phyloP scores from a whole-genome alignment of 106 monocot genomes.

The Phalaenopsis equestris region DNA sequence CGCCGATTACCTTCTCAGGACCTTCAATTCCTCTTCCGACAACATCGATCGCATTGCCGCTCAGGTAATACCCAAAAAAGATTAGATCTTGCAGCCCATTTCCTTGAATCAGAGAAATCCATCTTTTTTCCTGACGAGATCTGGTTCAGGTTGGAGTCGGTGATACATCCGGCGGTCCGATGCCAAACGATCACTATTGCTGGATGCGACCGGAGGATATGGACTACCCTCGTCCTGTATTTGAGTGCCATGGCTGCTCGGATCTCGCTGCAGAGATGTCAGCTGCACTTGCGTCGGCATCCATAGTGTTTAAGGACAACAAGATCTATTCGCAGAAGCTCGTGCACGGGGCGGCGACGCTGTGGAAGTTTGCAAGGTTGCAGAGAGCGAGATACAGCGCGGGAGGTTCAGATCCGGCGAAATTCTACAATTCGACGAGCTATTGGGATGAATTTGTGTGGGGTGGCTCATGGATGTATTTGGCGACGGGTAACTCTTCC shows the following conservation, averaged over 20 bases:
- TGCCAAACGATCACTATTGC: constrained; percentile 82
- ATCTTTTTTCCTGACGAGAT: not conserved
- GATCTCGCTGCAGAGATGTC: constrained; percentile 94
- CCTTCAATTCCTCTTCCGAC: constrained; percentile 81
- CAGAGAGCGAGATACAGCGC: constrained; percentile 46
- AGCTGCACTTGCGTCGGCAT: constrained; percentile 67
- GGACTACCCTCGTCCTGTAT: constrained; percentile 66
- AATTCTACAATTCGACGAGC: constrained; percentile 44
- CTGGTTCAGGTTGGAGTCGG: constrained; percentile 54
- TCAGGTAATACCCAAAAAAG: constrained; percentile 34
- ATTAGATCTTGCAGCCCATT: not conserved
- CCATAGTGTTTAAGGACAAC: constrained; percentile 88
- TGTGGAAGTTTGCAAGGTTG: constrained; percentile 59
- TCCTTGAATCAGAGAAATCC: not conserved
- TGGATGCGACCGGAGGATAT: constrained; percentile 90
- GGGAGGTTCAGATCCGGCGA: constrained; percentile 25
- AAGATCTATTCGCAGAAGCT: constrained; percentile 81
- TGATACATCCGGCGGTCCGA: constrained; percentile 29
- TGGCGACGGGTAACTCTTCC: constrained; percentile 68
- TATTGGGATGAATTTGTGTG: constrained; percentile 93
- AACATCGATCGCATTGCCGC: constrained; percentile 60
- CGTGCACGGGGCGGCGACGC: constrained; percentile 66
- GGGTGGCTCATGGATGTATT: constrained; percentile 89
- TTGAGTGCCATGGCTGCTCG: constrained; percentile 63
- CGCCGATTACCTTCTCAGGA: constrained; percentile 72